These are phyloP conservation scores for Edaphochlamys debaryana DNA, from an alignment of 139 green algal genomes.

Conservation along the genomic window DNA sequence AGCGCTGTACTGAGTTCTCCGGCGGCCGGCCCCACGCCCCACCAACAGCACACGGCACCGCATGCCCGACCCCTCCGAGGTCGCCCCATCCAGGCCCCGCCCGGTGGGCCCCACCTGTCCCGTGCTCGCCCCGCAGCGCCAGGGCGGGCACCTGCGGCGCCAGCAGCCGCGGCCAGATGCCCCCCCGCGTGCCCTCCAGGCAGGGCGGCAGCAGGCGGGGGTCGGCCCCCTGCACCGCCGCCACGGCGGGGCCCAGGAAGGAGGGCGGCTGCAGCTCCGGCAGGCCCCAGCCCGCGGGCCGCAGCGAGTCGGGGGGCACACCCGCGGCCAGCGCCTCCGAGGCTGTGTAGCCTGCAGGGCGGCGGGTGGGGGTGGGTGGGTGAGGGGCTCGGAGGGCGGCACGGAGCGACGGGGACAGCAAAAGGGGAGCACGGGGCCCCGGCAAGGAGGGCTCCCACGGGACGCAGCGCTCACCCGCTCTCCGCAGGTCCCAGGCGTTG, in stretches of 20 bases:
- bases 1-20: too few relatives aligned
- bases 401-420: neutral
- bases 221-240: constrained; percentile 14
- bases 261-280: constrained; percentile 29
- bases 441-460: too few relatives aligned
- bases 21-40: too few relatives aligned
- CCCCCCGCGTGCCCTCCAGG: constrained; percentile 14
- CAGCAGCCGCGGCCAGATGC: constrained; percentile 31
- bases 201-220: constrained; percentile 12
- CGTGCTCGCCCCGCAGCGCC: neutral
- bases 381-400: neutral
- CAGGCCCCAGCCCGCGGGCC: constrained; percentile 22
- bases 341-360: constrained; percentile 2
- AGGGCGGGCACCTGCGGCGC: constrained; percentile 2
- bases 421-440: too few relatives aligned
- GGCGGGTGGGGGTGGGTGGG: neutral
- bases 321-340: constrained; percentile 10
- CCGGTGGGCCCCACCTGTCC: neutral
- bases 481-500: constrained; percentile 25
- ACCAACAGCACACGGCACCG: too few relatives aligned
- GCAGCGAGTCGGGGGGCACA: constrained; percentile 6
- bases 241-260: constrained; percentile 18
- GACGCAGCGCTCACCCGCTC: neutral
- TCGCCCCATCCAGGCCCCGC: neutral
- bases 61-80: neutral